Conservation (phyloP, 495 filamentous ascomycete species). For the Hypoxylon trugodes region DNA sequence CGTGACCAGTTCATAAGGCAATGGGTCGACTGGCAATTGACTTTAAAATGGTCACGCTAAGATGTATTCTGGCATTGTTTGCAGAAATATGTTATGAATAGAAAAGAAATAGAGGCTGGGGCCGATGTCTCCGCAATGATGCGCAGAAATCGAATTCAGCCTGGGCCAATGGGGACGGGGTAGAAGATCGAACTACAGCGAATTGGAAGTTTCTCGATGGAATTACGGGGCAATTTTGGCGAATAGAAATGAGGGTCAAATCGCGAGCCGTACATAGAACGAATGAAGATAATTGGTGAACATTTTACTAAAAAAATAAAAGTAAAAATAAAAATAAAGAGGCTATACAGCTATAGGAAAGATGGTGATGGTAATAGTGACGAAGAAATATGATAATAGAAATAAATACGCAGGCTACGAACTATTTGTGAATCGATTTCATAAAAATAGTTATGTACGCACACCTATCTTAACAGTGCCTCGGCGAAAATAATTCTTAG, state of each 20-base stretch:
- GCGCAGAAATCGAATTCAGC: conserved; percentile 31
- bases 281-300: conserved; percentile 3
- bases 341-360: too few relatives aligned
- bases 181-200: conserved; percentile 21
- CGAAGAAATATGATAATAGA: conserved; percentile 5
- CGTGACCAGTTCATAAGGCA: background rate
- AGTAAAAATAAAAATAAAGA: background rate
- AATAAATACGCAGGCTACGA: conserved; percentile 12
- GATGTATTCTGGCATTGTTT: conserved; percentile 10
- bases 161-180: conserved; percentile 23
- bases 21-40: background rate
- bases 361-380: background rate
- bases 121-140: conserved; percentile 35
- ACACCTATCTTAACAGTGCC: conserved; percentile 29
- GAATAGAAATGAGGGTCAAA: background rate
- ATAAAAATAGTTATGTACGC: conserved; percentile 35
- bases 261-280: background rate
- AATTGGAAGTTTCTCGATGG: conserved; percentile 26
- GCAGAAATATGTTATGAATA: conserved; percentile 17
- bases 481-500: background rate
- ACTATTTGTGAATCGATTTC: background rate
- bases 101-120: conserved; percentile 18
- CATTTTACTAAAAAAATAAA: conserved; percentile 24
- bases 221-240: conserved; percentile 5
- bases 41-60: background rate